Conservation (phyloP, 2,329 filamentous ascomycete genomes). For the Ilyonectria sp. region DNA sequence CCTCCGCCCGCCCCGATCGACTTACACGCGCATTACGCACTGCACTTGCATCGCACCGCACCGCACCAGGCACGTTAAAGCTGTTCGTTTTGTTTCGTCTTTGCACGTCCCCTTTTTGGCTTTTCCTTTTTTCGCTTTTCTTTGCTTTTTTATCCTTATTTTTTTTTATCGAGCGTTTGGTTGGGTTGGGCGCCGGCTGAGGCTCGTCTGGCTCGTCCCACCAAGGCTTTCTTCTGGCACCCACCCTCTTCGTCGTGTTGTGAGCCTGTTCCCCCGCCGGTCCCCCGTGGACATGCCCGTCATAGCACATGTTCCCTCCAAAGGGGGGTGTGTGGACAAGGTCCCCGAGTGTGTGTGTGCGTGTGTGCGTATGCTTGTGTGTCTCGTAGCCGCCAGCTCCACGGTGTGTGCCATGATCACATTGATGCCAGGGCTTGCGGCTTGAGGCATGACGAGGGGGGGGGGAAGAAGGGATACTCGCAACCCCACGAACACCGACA, state of each 20-base stretch:
- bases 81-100: slow-evolving; percentile 35
- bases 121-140: slow-evolving; percentile 26
- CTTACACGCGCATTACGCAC: slow-evolving; percentile 45
- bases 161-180: slow-evolving; percentile 14
- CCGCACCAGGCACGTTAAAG: slow-evolving; percentile 41
- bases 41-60: slow-evolving; percentile 34
- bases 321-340: slow-evolving; percentile 31
- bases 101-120: too few relatives aligned
- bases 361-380: slow-evolving; percentile 2
- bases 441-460: background rate
- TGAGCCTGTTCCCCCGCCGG: slow-evolving; percentile 13
- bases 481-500: slow-evolving; percentile 18
- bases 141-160: slow-evolving; percentile 36
- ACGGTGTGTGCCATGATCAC: slow-evolving; percentile 33
- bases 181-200: slow-evolving; percentile 29
- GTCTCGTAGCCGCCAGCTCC: slow-evolving; percentile 32
- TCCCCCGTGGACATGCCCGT: slow-evolving; percentile 19
- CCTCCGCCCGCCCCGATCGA: slow-evolving; percentile 35
- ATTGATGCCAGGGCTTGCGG: slow-evolving; percentile 34
- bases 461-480: background rate
- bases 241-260: background rate
- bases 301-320: slow-evolving; percentile 26
- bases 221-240: background rate
- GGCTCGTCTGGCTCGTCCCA: slow-evolving; percentile 12
- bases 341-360: slow-evolving; percentile 32